These are phyloP conservation scores for Penicillium egyptiacum DNA, from an alignment of 495 filamentous ascomycete species.

Conservation along the genomic window DNA sequence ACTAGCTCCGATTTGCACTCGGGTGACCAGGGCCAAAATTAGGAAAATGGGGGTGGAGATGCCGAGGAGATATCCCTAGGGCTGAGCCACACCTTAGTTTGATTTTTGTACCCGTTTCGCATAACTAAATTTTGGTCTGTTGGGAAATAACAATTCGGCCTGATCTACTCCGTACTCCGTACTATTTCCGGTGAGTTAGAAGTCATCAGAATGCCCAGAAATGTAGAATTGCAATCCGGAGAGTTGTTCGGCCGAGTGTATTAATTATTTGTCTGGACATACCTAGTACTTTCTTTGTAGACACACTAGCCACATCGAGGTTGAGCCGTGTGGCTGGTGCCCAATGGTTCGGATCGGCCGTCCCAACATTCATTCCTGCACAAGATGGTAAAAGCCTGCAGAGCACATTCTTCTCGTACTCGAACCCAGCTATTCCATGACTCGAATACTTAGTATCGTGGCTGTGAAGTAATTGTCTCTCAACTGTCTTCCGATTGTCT, in stretches of 20 bases:
- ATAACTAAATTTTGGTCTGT: not conserved
- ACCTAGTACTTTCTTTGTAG: not conserved
- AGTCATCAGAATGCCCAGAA: not conserved
- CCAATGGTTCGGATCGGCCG: slow-evolving; percentile 4
- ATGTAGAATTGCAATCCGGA: not conserved
- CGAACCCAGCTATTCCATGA: not conserved
- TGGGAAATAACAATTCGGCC: slow-evolving; percentile 6
- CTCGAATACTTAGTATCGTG: slow-evolving; percentile 1
- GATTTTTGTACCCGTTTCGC: slow-evolving; percentile 1
- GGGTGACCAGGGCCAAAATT: slow-evolving; percentile 21
- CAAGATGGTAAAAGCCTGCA: not conserved
- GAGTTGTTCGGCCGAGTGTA: not conserved
- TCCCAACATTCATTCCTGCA: slow-evolving; percentile 4
- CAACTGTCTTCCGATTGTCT: slow-evolving; percentile 5
- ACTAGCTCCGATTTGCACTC: slow-evolving; percentile 13
- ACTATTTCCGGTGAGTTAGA: slow-evolving; percentile 8
- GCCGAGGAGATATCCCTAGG: slow-evolving; percentile 14
- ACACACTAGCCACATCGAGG: slow-evolving; percentile 8
- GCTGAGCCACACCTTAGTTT: slow-evolving; percentile 30
- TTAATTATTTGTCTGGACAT: not conserved
- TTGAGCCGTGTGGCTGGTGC: slow-evolving; percentile 8
- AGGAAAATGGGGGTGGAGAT: slow-evolving; percentile 15
- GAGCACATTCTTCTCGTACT: not conserved
- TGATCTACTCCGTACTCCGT: not conserved
- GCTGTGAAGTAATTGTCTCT: slow-evolving; percentile 5